phyloP scores from a whole-genome alignment of 1,284 basidiomycete species.

The Sphagnurus paluster region DNA sequence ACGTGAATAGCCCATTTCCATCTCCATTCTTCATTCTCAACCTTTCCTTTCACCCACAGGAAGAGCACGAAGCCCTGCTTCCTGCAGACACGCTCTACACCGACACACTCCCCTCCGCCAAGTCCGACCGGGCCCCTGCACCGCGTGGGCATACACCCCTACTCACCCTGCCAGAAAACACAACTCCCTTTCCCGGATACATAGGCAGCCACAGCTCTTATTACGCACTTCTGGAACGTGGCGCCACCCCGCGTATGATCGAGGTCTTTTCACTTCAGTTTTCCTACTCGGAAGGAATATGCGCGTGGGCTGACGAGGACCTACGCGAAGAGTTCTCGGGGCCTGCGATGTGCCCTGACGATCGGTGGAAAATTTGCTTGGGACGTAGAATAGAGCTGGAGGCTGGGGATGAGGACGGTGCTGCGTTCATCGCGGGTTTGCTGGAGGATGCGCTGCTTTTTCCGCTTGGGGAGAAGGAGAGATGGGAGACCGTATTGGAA shows the following conservation, averaged over 20 bases:
- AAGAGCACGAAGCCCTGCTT: neutral
- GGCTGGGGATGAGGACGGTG: constrained; percentile 34
- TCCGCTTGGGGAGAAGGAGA: constrained; percentile 10
- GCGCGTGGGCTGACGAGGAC: constrained; percentile 32
- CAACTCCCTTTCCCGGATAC: constrained; percentile 5
- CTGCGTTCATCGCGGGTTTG: constrained; percentile 31
- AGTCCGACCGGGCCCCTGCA: constrained; percentile 8
- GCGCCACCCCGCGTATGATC: constrained; percentile 36
- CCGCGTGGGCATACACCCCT: constrained; percentile 12
- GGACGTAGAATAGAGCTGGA: constrained; percentile 31
- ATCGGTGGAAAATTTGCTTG: constrained; percentile 36
- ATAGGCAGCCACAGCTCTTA: constrained; percentile 24
- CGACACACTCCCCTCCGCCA: constrained; percentile 6
- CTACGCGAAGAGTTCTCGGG: constrained; percentile 31
- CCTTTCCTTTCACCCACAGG: neutral
- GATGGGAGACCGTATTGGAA: constrained; percentile 28
- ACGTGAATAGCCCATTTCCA: too few relatives aligned
- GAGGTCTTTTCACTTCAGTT: constrained; percentile 33
- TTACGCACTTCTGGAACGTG: constrained; percentile 27
- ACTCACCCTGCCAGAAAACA: neutral
- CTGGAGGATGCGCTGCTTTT: constrained; percentile 33
- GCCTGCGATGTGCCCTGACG: constrained; percentile 27
- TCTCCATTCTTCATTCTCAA: neutral
- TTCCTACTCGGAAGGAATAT: constrained; percentile 26
- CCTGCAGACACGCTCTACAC: constrained; percentile 4